Base-by-base conservation (phyloP, 1,284 basidiomycete species). In the Rhizoctonia solani region DNA sequence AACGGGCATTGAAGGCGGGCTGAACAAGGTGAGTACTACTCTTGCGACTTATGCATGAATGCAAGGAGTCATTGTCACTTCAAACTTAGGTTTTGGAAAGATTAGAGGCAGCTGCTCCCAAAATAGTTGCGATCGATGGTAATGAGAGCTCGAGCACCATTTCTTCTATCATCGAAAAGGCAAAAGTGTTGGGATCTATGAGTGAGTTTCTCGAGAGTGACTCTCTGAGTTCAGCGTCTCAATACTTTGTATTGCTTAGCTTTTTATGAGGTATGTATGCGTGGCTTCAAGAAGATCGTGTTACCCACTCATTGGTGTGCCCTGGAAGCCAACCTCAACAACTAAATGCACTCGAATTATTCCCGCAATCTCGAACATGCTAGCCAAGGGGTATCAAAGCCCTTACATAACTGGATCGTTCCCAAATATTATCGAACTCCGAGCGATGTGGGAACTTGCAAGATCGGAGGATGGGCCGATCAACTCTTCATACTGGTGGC, bases 381-480 rank as follows among this genome's bases (percentile, higher is more conserved):
- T 19, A 56, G 41, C 72, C 41, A 27, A 44, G 61, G 65, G 14
- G 72, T 69, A 25, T 42, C 21, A 72, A 70, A 30, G 70, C 68
- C 16, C 53, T 19, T 41, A 39, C 42, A 79, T 94, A 41, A 79
- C 86, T 2, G 91, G 87, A 71, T 81, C 86, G 42, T 88, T 92
- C 0, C 93, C 94, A 0, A 96, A 96, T 76, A 74, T 87, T 14
- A 77, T 89, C 27, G 94, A 96, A 75, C 82, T 96, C 19, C 76
- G 79, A 14, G 81, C 85, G 13, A 78, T 96, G 66, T 89, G 14
- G 77, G 80, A 67, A 82, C 82, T 0, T 76, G 77, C 49, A 65
- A 54, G 39, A 50, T 68, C 41, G 69, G 68, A 30, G 39, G 70
- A 72, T 19, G 66, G 54, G 13, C 41, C 72, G 34, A 42, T 68